These are phyloP conservation scores for Osmanthus fragrans DNA, from an alignment of 257 asterid species.

Conservation along the genomic window DNA sequence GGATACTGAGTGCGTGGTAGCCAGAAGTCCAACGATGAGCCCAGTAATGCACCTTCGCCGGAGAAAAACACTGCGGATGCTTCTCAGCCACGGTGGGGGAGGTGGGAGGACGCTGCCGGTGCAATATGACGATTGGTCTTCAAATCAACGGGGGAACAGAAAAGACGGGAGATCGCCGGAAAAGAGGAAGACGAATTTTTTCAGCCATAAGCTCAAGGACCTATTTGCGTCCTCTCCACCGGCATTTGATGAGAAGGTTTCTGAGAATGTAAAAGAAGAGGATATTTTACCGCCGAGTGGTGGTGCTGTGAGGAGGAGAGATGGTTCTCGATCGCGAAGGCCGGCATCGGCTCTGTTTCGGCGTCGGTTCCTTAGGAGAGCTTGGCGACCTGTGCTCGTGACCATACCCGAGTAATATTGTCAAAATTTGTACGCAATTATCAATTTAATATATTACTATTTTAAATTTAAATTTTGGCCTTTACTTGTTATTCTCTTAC, in stretches of 20 bases:
- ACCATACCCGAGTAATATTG: slow-evolving; percentile 62
- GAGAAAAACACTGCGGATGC: slow-evolving; percentile 83
- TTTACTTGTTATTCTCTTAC: too few relatives aligned
- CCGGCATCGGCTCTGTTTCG: slow-evolving; percentile 77
- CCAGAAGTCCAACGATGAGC: slow-evolving; percentile 82
- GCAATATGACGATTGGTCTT: slow-evolving; percentile 29
- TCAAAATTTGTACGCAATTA: slow-evolving; percentile 20
- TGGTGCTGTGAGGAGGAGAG: slow-evolving; percentile 40
- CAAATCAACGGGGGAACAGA: slow-evolving; percentile 35
- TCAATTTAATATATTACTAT: not conserved
- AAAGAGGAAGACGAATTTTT: slow-evolving; percentile 34
- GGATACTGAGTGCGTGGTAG: slow-evolving; percentile 80
- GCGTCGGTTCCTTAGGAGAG: slow-evolving; percentile 77
- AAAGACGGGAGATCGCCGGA: slow-evolving; percentile 30
- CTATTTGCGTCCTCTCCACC: slow-evolving; percentile 76
- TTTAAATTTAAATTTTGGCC: not conserved
- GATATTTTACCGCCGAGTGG: slow-evolving; percentile 30
- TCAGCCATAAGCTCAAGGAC: slow-evolving; percentile 61
- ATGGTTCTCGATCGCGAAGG: slow-evolving; percentile 49
- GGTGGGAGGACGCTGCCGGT: slow-evolving; percentile 36
- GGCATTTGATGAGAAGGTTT: slow-evolving; percentile 39
- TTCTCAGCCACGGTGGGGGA: slow-evolving; percentile 57
- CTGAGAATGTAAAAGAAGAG: slow-evolving; percentile 45
- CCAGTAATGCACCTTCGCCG: slow-evolving; percentile 94
- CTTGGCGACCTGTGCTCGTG: slow-evolving; percentile 90